Evolutionary conservation across 2,329 filamentous ascomycete genomes (phyloP).

Genomic region (Zymoseptoria pseudotritici): DNA sequence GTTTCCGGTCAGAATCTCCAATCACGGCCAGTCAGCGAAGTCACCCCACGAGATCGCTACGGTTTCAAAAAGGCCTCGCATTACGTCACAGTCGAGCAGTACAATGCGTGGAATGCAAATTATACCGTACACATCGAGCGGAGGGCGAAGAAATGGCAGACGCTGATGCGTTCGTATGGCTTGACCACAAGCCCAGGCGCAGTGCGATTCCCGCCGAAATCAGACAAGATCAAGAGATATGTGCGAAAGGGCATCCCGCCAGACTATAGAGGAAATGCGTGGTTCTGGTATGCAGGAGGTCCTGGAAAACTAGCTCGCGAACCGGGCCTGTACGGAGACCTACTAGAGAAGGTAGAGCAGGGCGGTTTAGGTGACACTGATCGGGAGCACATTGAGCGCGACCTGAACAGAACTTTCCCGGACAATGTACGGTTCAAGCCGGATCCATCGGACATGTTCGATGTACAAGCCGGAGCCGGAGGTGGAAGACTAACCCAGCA

Average conservation of each 20-base stretch:
- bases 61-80: slow-evolving; percentile 86
- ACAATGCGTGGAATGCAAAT: slow-evolving; percentile 69
- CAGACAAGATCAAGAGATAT: slow-evolving; percentile 79
- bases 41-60: slow-evolving; percentile 64
- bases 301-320: slow-evolving; percentile 70
- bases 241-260: slow-evolving; percentile 89
- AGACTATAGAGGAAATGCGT: slow-evolving; percentile 88
- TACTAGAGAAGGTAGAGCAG: slow-evolving; percentile 59
- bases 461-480: slow-evolving; percentile 25
- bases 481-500: slow-evolving; percentile 14
- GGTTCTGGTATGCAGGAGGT: slow-evolving; percentile 93
- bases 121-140: slow-evolving; percentile 71
- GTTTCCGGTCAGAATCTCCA: slow-evolving; percentile 6
- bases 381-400: slow-evolving; percentile 84
- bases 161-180: slow-evolving; percentile 67
- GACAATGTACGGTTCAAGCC: slow-evolving; percentile 90
- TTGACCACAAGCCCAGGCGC: slow-evolving; percentile 61
- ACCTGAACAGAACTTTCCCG: slow-evolving; percentile 87
- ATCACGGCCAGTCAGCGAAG: slow-evolving; percentile 6
- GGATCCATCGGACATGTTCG: slow-evolving; percentile 27
- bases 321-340: slow-evolving; percentile 65
- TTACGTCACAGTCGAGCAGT: slow-evolving; percentile 67
- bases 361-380: slow-evolving; percentile 59
- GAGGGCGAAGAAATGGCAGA: slow-evolving; percentile 73
- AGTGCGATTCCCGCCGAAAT: slow-evolving; percentile 69